Conservation (phyloP, 2,329 filamentous ascomycete species). For the Domatiomyces globalis region DNA sequence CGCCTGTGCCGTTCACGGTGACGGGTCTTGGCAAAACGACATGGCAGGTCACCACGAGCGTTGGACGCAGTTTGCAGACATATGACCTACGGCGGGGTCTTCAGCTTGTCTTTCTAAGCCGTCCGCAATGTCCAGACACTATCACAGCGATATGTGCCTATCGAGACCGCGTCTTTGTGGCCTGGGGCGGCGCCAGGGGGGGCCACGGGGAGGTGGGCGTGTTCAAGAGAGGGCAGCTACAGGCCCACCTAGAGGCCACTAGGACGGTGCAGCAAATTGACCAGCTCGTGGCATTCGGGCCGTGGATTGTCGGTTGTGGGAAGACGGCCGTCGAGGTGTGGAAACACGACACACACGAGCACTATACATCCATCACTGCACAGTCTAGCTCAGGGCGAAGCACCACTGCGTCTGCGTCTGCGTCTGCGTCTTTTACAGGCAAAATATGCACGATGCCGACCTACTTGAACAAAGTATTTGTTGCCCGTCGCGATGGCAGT, state of each 20-base stretch:
- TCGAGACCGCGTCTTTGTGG: conserved; percentile 77
- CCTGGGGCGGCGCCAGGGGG: conserved; percentile 56
- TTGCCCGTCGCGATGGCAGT: conserved; percentile 71
- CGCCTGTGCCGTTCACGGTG: conserved; percentile 75
- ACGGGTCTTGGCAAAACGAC: conserved; percentile 83
- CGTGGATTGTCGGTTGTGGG: conserved; percentile 77
- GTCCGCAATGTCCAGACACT: conserved; percentile 69
- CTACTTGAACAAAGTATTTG: conserved; percentile 89
- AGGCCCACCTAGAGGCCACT: conserved; percentile 59
- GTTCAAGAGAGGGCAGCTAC: conserved; percentile 78
- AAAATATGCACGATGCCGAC: conserved; percentile 81
- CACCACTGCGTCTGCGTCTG: conserved; percentile 26
- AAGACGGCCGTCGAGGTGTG: conserved; percentile 70
- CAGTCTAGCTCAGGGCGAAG: conserved; percentile 40
- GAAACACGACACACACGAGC: conserved; percentile 68
- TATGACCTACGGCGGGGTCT: conserved; percentile 86
- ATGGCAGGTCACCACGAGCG: conserved; percentile 93
- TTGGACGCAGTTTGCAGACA: conserved; percentile 79
- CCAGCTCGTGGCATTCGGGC: conserved; percentile 69
- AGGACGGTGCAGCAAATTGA: conserved; percentile 53
- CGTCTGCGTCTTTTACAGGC: conserved; percentile 56
- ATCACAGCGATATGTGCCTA: conserved; percentile 82
- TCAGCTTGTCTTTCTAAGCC: conserved; percentile 82
- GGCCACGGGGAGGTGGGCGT: conserved; percentile 65
- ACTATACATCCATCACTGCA: conserved; percentile 68